Evolutionary conservation across 176 grass and related monocot genomes (phyloP).

Genomic region (Typha latifolia): DNA sequence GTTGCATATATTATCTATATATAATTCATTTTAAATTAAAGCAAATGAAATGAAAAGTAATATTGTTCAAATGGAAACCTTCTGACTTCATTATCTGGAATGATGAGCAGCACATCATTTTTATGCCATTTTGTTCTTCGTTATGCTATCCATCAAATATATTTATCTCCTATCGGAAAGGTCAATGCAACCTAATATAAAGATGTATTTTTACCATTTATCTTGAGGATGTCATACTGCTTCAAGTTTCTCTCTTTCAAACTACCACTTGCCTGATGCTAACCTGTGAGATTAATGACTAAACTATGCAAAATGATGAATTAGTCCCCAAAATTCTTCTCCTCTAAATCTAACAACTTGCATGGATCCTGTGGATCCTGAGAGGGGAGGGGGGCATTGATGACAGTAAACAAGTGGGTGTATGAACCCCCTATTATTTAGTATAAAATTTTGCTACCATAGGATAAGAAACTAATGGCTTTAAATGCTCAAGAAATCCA

Average conservation of each 20-base stretch:
- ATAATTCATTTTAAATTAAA: constrained; percentile 51
- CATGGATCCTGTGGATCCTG: not conserved
- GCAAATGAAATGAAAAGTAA: constrained; percentile 29
- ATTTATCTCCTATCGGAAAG: too few species aligned
- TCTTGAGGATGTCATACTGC: too few species aligned
- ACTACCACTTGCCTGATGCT: too few species aligned
- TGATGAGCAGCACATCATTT: too few species aligned
- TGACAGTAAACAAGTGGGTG: not conserved
- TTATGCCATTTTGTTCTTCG: too few species aligned
- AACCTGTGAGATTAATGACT: too few species aligned
- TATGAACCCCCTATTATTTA: not conserved
- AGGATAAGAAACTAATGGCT: not conserved
- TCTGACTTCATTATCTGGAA: not conserved
- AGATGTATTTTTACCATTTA: too few species aligned
- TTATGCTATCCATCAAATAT: too few species aligned
- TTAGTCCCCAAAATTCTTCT: not conserved
- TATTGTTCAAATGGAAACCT: not conserved
- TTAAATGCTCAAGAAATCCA: not conserved
- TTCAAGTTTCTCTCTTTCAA: too few species aligned
- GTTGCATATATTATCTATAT: constrained; percentile 41
- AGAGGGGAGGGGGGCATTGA: not conserved
- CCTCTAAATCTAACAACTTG: not conserved
- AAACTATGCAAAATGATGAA: too few species aligned
- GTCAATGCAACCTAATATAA: too few species aligned
- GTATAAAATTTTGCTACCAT: not conserved